These are phyloP conservation scores for Fabrea salina DNA, from an alignment of 169 alveolate genomes.

Conservation along the genomic window DNA sequence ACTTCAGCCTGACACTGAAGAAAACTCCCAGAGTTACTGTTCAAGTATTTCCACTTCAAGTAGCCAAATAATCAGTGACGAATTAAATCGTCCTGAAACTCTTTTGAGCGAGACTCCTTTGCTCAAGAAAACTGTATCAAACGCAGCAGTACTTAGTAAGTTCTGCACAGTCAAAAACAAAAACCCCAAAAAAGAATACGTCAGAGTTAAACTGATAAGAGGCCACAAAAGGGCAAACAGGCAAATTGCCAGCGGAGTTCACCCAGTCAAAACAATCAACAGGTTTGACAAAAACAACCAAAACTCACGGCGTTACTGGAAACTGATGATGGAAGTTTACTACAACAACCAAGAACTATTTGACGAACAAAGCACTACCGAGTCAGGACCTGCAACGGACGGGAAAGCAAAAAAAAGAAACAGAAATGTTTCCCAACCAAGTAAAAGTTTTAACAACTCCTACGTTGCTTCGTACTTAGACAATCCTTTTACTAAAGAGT, in stretches of 20 bases:
- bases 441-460: background rate
- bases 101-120: too few species aligned
- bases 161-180: too few species aligned
- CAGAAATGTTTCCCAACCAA: background rate
- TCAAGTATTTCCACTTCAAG: too few species aligned
- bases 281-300: background rate
- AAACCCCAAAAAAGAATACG: background rate
- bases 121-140: too few species aligned
- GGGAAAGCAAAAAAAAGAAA: background rate
- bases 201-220: background rate
- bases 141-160: too few species aligned
- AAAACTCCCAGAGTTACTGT: too few species aligned
- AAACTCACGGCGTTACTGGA: background rate
- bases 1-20: too few species aligned
- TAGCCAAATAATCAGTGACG: too few species aligned
- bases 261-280: background rate
- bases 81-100: too few species aligned
- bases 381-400: constrained; percentile 21
- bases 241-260: background rate
- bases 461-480: background rate
- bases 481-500: background rate
- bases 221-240: background rate
- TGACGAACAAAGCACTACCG: background rate
- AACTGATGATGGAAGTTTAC: background rate
- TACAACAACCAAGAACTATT: background rate